Base-by-base conservation (phyloP, 2,329 filamentous ascomycete genomes). In the Alternaria brassicicola region DNA sequence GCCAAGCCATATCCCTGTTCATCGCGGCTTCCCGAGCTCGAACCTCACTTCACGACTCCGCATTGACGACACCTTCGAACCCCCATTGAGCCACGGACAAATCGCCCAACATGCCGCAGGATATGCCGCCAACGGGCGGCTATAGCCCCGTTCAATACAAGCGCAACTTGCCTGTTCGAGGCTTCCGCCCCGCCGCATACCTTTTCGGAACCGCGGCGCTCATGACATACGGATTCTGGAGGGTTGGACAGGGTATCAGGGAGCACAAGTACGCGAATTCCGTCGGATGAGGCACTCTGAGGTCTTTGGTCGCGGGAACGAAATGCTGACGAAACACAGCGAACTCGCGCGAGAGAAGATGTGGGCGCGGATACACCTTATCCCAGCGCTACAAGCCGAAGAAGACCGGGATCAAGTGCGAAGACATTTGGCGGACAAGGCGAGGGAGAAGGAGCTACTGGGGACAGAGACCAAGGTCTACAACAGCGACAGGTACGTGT, bases 101-200 rank as follows among this genome's bases (percentile, higher is more conserved):
- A 66, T 54, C 61, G 58, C 65, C 62, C 84, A 88, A 67, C 76
- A 97, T 98, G 94, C 89, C 91, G 84, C 93, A 98, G 86, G 95
- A 99, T 85, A 92, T 99, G 88, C 95, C 95, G 83, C 95, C 95
- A 72, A 79, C 82, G 76, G 95, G 94, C 84, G 95, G 95, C 85
- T 99, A 99, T 81, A 90, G 88, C 79, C 89, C 94, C 80, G 90
- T 99, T 68, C 95, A 99, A 83, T 99, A 97, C 85, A 96, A 96
- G 88, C 90, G 95, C 80, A 98, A 98, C 82, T 84, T 99, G 63
- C 95, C 95, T 65, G 88, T 91, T 64, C 90, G 90, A 74, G 94
- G 94, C 70, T 96, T 98, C 86, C 89, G 90, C 60, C 94, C 95
- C 17, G 85, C 88, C 47, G 86, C 88, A 62, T 88, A 97, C 77